A percentile compares a stretch with the other conserved stretches of the same genome.
phyloP scores from a whole-genome alignment of 78 protist species.

The Dictyostelium purpureum region DNA sequence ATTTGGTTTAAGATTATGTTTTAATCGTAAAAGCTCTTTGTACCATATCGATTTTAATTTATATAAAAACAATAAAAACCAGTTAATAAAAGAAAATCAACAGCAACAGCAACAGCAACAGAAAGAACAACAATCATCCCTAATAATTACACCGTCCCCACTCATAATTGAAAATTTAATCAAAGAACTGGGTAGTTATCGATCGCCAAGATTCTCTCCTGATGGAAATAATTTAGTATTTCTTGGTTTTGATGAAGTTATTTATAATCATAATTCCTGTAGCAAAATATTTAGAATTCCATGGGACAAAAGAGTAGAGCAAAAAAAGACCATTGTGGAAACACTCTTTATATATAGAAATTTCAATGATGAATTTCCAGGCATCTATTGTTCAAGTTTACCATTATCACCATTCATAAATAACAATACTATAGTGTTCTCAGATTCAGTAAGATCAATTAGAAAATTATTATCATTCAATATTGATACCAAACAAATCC shows the following conservation, averaged over 20 bases:
- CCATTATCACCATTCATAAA: constrained; percentile 10
- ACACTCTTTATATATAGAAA: neutral
- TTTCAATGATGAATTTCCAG: constrained; percentile 32
- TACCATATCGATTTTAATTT: constrained; percentile 18
- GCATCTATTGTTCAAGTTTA: constrained; percentile 21
- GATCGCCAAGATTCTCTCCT: constrained; percentile 45
- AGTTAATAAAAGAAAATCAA: neutral
- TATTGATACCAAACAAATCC: neutral
- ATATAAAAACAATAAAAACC: neutral
- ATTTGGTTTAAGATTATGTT: constrained; percentile 47
- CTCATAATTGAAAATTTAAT: neutral
- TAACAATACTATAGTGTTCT: constrained; percentile 18
- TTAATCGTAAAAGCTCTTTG: constrained; percentile 11
- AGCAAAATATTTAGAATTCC: neutral
- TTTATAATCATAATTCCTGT: constrained; percentile 34
- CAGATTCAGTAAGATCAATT: neutral
- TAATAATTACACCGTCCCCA: neutral
- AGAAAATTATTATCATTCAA: neutral
- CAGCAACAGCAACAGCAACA: neutral
- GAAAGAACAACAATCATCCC: neutral
- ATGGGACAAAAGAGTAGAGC: neutral
- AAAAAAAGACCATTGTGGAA: neutral
- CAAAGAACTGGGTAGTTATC: neutral
- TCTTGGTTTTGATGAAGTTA: constrained; percentile 21
- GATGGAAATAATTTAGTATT: constrained; percentile 43